phyloP scores from a whole-genome alignment of 345 rosid genomes.

The Erodium maritimum region DNA sequence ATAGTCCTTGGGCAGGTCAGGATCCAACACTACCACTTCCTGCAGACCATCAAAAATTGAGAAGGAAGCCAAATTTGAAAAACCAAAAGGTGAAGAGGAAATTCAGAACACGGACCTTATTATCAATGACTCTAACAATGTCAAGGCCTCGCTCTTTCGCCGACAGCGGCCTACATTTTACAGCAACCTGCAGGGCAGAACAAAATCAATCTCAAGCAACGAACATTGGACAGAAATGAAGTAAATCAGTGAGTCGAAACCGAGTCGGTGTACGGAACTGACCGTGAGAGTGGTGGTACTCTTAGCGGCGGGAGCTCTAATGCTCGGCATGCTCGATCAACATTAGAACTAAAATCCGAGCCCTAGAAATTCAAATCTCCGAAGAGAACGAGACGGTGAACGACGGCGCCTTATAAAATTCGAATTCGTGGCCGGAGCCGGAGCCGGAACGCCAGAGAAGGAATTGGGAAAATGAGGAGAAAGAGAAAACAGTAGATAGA shows the following conservation, averaged over 20 bases:
- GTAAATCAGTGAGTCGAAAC: background rate
- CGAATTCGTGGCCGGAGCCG: background rate
- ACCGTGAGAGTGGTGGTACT: background rate
- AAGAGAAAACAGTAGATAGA: background rate
- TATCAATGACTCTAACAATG: conserved; percentile 58
- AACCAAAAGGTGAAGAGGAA: background rate
- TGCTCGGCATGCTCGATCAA: background rate
- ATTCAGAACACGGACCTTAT: conserved; percentile 26
- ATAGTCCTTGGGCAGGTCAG: conserved; percentile 77
- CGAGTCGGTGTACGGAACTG: background rate
- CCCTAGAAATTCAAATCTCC: background rate
- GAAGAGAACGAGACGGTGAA: background rate
- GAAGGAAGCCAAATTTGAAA: background rate
- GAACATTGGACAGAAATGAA: too few species aligned
- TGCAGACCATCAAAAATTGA: conserved; percentile 12
- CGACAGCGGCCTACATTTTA: conserved; percentile 64
- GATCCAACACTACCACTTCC: conserved; percentile 82
- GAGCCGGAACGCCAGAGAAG: background rate
- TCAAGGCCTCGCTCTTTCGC: conserved; percentile 57
- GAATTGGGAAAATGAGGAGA: background rate
- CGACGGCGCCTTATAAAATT: background rate
- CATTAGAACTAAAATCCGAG: background rate
- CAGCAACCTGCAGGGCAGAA: conserved; percentile 47
- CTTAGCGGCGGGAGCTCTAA: background rate
- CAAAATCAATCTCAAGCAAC: background rate